Evolutionary conservation across 2,329 filamentous ascomycete genomes (phyloP).

Genomic region (Sporothrix mexicana): DNA sequence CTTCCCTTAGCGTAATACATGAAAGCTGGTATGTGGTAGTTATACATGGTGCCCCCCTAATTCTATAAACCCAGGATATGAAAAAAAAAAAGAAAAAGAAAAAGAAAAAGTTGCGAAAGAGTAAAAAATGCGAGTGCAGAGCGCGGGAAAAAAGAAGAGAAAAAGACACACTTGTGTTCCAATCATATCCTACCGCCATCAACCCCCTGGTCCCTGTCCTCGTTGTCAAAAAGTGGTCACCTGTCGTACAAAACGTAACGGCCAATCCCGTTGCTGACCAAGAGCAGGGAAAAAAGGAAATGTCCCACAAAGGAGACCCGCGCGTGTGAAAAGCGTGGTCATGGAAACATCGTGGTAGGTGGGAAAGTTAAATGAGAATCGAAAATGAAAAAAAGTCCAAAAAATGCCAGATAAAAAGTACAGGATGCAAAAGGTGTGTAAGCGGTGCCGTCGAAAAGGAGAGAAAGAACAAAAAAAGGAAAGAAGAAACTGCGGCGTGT

Average conservation of each 20-base stretch:
- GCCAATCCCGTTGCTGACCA: not conserved
- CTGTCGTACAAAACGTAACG: constrained; percentile 21
- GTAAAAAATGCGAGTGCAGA: not conserved
- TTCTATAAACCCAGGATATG: constrained; percentile 13
- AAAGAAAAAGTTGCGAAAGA: not conserved
- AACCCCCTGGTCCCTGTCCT: not conserved
- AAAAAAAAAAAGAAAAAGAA: not conserved
- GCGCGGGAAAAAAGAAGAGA: not conserved
- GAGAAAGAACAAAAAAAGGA: not conserved
- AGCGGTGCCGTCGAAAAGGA: not conserved
- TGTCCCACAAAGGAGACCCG: not conserved
- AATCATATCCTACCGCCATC: too few relatives aligned
- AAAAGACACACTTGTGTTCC: constrained; percentile 13
- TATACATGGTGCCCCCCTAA: constrained; percentile 9
- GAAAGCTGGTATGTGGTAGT: not conserved
- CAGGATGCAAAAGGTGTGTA: not conserved
- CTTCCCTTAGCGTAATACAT: constrained; percentile 14
- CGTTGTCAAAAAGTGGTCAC: too few relatives aligned
- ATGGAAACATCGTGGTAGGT: not conserved
- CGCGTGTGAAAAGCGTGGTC: not conserved
- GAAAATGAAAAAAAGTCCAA: not conserved
- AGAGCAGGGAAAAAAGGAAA: not conserved
- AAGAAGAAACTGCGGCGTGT: not conserved
- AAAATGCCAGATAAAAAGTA: not conserved
- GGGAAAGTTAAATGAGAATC: not conserved